Conservation (phyloP, 2,329 filamentous ascomycete species). For the Neonectria faginata region DNA sequence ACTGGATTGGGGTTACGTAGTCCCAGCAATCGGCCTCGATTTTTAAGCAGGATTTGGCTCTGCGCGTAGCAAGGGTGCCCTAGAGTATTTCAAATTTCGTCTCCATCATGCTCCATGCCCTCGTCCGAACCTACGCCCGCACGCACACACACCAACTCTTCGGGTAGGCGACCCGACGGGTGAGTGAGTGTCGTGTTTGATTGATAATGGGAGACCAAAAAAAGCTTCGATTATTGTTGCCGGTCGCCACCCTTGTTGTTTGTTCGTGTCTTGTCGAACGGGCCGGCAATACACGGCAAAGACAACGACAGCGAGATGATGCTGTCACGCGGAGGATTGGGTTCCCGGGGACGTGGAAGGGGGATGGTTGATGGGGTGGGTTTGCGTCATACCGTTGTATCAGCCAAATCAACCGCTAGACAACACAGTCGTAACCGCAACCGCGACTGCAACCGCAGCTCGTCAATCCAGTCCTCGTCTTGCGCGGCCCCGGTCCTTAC, state of each 20-base stretch:
- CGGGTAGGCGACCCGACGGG: conserved; percentile 5
- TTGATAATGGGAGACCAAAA: neutral
- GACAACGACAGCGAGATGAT: no score
- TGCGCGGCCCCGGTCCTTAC: neutral
- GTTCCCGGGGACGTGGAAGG: neutral
- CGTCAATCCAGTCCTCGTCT: neutral
- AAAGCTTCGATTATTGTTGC: neutral
- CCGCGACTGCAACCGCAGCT: no score
- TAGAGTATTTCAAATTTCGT: conserved; percentile 2
- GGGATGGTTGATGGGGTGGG: neutral
- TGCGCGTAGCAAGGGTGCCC: neutral
- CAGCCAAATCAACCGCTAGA: neutral
- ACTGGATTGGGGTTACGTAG: neutral
- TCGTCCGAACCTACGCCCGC: conserved; percentile 4
- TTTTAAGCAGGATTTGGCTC: neutral
- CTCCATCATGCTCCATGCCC: neutral
- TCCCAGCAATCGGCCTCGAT: neutral
- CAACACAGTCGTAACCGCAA: no score
- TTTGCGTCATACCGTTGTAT: neutral
- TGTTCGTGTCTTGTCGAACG: neutral
- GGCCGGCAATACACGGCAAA: neutral
- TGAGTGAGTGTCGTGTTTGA: neutral
- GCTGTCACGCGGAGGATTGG: conserved; percentile 6
- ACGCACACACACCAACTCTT: neutral
- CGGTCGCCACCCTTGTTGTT: neutral